Percentiles rank a stretch among this genome's conserved stretches.
These are phyloP conservation scores for Alternaria infectoria DNA, from an alignment of 2,329 filamentous ascomycete genomes.

Conservation along the genomic window DNA sequence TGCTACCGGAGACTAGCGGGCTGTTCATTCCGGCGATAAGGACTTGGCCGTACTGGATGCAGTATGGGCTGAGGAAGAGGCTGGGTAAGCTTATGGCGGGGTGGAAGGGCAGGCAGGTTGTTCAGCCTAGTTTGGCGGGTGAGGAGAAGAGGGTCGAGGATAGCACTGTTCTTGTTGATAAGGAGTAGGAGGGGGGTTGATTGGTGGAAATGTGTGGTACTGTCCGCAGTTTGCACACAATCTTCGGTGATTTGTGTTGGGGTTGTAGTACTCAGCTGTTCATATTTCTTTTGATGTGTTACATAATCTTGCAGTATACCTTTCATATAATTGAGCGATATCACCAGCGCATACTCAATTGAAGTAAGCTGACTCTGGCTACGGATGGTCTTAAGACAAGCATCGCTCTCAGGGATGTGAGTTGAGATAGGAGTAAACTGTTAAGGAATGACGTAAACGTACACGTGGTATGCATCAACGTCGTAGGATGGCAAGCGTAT, in stretches of 20 bases:
- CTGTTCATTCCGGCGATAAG: conserved; percentile 49
- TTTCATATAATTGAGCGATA: not conserved
- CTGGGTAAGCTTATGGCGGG: conserved; percentile 42
- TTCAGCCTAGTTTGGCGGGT: conserved; percentile 41
- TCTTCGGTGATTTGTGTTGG: not conserved
- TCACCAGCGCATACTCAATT: not conserved
- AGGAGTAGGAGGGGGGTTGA: conserved; percentile 1
- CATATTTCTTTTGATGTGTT: not conserved
- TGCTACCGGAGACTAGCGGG: conserved; percentile 55
- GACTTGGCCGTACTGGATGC: conserved; percentile 68
- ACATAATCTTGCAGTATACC: not conserved
- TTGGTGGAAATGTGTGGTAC: not conserved
- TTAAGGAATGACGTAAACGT: not conserved
- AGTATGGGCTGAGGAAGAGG: conserved; percentile 58
- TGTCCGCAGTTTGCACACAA: not conserved
- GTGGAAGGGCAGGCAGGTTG: conserved; percentile 48
- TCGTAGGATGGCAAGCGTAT: not conserved
- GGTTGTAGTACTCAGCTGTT: not conserved
- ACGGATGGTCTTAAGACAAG: too few species aligned
- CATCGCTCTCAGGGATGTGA: not conserved
- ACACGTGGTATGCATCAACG: not conserved
- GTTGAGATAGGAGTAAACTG: not conserved
- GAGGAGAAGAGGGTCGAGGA: conserved; percentile 31
- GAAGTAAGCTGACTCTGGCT: not conserved
- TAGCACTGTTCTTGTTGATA: conserved; percentile 35